A percentile compares a stretch with the other conserved stretches of the same genome.
Conservation (phyloP, 805 yeast genomes). For the Candida endomychidarum region DNA sequence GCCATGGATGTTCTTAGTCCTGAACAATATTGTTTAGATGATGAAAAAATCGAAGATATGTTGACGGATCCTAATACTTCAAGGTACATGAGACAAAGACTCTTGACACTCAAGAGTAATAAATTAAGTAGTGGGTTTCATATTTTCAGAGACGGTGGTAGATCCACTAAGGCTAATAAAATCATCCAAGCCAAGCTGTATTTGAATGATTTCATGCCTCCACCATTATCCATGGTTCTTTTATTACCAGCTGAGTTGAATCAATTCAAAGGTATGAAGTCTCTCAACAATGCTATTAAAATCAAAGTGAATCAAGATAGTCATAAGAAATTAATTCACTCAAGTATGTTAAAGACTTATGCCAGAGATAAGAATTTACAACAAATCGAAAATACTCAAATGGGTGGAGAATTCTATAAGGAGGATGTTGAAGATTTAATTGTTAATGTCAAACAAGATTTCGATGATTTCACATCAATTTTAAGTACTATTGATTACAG, state of each 20-base stretch:
- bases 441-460: conserved; percentile 16
- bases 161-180: conserved; percentile 27
- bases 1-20: conserved; percentile 15
- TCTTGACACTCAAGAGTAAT: conserved; percentile 8
- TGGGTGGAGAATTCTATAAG: conserved; percentile 1
- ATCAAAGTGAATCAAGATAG: conserved; percentile 21
- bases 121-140: conserved; percentile 38
- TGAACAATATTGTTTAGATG: conserved; percentile 25
- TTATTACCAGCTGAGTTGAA: conserved; percentile 24
- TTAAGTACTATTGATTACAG: conserved; percentile 5
- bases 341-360: conserved; percentile 4
- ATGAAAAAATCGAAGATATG: conserved; percentile 19
- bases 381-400: conserved; percentile 2
- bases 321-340: conserved; percentile 6
- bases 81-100: neutral
- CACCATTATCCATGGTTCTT: conserved; percentile 33
- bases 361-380: conserved; percentile 4
- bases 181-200: conserved; percentile 38
- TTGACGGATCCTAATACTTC: conserved; percentile 5
- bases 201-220: conserved; percentile 41
- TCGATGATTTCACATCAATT: conserved; percentile 12
- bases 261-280: conserved; percentile 10
- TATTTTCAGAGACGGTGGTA: conserved; percentile 32
- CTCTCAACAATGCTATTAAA: conserved; percentile 12
- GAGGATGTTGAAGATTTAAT: conserved; percentile 9